Percentiles rank a stretch among this genome's conserved stretches.
These are phyloP conservation scores for Cyberlindnera suaveolens DNA, from an alignment of 805 yeast species.

Conservation along the genomic window DNA sequence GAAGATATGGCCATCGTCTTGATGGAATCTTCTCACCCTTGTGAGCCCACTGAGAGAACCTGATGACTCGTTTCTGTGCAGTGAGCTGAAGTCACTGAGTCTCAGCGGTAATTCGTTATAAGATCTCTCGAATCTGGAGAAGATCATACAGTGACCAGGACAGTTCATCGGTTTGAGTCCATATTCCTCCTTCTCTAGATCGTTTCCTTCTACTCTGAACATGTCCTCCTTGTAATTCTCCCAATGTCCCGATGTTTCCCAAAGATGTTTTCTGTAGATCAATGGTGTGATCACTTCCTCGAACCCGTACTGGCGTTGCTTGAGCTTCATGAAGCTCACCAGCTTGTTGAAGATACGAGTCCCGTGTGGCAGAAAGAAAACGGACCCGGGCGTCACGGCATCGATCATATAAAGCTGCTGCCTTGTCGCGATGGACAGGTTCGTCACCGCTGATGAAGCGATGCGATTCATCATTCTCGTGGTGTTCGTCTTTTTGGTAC, in stretches of 20 bases:
- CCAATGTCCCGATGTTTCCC: constrained; percentile 97
- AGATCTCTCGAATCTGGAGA: constrained; percentile 67
- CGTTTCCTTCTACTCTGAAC: constrained; percentile 73
- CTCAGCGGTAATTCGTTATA: constrained; percentile 84
- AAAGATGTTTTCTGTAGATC: constrained; percentile 71
- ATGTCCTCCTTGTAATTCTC: constrained; percentile 89
- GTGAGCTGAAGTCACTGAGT: constrained; percentile 80
- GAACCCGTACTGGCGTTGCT: constrained; percentile 75
- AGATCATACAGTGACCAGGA: constrained; percentile 90
- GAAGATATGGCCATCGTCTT: constrained; percentile 97
- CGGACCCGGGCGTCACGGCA: constrained; percentile 82
- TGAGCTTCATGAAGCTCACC: constrained; percentile 76
- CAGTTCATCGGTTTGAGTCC: constrained; percentile 95
- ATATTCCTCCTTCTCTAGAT: constrained; percentile 42
- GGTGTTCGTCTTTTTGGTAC: too few relatives aligned
- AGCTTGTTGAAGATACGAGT: constrained; percentile 78
- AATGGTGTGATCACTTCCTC: constrained; percentile 91
- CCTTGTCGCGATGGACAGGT: constrained; percentile 27
- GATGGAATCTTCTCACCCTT: constrained; percentile 91
- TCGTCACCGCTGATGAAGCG: constrained; percentile 17
- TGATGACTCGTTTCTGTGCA: constrained; percentile 91
- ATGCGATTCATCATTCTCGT: too few relatives aligned
- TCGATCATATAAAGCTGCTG: constrained; percentile 80
- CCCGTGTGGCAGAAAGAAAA: constrained; percentile 91
- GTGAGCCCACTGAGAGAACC: constrained; percentile 93